Evolutionary conservation across 2,329 filamentous ascomycete genomes (phyloP).

Genomic region (Aspergillus fischeri): DNA sequence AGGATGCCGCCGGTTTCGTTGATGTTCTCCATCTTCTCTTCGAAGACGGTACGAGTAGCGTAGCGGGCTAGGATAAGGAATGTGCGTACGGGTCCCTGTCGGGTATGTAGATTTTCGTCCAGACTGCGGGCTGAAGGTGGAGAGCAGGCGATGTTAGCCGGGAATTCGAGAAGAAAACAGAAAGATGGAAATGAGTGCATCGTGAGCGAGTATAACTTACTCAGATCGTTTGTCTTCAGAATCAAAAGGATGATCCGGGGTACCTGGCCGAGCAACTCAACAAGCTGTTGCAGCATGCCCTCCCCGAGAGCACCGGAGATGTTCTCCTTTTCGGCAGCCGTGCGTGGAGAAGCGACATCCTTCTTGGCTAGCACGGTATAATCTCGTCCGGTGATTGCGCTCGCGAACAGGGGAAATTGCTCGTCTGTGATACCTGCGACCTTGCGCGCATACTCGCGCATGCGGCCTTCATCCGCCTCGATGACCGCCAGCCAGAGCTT

Average conservation of each 20-base stretch:
- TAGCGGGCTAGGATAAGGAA: constrained; percentile 64
- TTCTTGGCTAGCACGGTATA: constrained; percentile 67
- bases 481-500: constrained; percentile 97
- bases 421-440: constrained; percentile 85
- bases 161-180: not conserved
- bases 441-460: constrained; percentile 84
- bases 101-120: constrained; percentile 70
- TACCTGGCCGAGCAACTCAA: constrained; percentile 82
- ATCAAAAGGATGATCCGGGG: constrained; percentile 91
- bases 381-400: constrained; percentile 91
- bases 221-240: constrained; percentile 96
- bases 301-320: constrained; percentile 82
- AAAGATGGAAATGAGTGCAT: not conserved
- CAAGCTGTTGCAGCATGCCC: constrained; percentile 80
- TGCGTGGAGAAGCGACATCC: constrained; percentile 56
- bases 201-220: constrained; percentile 35
- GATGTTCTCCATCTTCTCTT: constrained; percentile 54
- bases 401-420: constrained; percentile 92
- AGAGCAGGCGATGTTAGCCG: constrained; percentile 2
- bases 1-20: constrained; percentile 47
- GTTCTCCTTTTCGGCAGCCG: constrained; percentile 74
- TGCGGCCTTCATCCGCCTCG: constrained; percentile 75
- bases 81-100: constrained; percentile 55
- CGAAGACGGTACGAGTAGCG: constrained; percentile 58
- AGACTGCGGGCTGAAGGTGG: constrained; percentile 64